Percentiles rank a stretch among this genome's conserved stretches.
Evolutionary conservation across 768 basidiomycete genomes (phyloP).

Genomic region (Clitopilus hobsonii): DNA sequence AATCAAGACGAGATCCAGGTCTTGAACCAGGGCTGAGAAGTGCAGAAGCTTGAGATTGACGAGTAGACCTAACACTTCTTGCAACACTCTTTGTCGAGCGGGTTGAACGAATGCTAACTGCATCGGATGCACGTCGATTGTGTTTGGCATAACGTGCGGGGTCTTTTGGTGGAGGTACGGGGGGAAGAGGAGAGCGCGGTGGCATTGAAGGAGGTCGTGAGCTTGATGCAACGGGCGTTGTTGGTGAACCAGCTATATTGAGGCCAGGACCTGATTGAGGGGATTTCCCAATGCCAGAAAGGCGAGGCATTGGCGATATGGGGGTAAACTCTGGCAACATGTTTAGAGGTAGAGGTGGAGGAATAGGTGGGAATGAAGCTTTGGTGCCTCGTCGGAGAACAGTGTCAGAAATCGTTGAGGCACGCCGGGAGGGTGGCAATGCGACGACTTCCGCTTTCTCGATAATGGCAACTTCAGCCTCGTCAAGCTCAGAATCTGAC

Average conservation of each 20-base stretch:
- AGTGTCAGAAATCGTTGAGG: constrained; percentile 5
- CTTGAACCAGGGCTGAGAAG: neutral
- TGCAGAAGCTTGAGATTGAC: constrained; percentile 18
- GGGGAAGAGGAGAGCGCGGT: neutral
- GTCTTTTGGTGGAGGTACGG: neutral
- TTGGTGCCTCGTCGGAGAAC: neutral
- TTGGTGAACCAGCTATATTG: neutral
- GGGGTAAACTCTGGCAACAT: constrained; percentile 9
- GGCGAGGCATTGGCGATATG: constrained; percentile 11
- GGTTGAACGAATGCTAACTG: constrained; percentile 33
- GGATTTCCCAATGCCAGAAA: constrained; percentile 4
- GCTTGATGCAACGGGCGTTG: neutral
- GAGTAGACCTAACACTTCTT: constrained; percentile 27
- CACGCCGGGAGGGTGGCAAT: constrained; percentile 18
- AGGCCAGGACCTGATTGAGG: neutral
- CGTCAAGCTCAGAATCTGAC: neutral
- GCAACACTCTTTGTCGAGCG: constrained; percentile 27
- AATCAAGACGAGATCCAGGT: neutral
- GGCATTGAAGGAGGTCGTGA: neutral
- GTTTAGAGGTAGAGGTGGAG: neutral
- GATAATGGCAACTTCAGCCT: constrained; percentile 28
- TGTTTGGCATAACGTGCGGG: constrained; percentile 3
- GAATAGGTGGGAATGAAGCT: neutral
- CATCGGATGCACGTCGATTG: constrained; percentile 28
- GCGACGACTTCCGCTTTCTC: constrained; percentile 42